phyloP scores from a whole-genome alignment of 177 flowering plant genomes.

The Vitis hybrid region DNA sequence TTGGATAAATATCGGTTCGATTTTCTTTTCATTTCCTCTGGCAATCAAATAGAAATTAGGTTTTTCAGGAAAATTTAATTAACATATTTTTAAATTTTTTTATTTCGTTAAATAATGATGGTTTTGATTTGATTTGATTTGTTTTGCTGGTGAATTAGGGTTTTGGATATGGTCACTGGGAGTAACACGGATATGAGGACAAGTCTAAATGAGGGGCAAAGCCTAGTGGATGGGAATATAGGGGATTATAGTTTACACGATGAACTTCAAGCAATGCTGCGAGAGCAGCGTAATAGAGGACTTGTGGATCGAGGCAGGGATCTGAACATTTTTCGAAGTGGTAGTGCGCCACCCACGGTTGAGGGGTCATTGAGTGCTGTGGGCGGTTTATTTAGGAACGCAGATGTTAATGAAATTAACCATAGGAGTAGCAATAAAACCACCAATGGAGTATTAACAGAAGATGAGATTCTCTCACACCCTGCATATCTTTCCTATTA shows the following conservation, averaged over 20 bases:
- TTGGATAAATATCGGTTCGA: neutral
- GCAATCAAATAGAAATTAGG: neutral
- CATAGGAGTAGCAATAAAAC: slow-evolving; percentile 11
- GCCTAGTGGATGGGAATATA: slow-evolving; percentile 32
- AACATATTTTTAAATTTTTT: neutral
- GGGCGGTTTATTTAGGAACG: slow-evolving; percentile 45
- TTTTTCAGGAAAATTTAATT: too few relatives aligned
- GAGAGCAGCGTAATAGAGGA: slow-evolving; percentile 32
- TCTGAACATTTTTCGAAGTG: slow-evolving; percentile 60
- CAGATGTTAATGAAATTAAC: slow-evolving; percentile 21
- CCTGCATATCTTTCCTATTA: slow-evolving; percentile 82
- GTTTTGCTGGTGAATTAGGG: slow-evolving; percentile 20
- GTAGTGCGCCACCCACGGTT: slow-evolving; percentile 95
- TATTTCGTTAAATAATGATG: neutral
- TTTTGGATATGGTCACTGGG: slow-evolving; percentile 43
- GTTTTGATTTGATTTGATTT: neutral
- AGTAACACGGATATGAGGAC: slow-evolving; percentile 38
- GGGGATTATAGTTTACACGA: slow-evolving; percentile 42
- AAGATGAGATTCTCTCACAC: slow-evolving; percentile 72
- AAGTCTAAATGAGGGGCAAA: slow-evolving; percentile 17
- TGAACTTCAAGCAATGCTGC: slow-evolving; percentile 57
- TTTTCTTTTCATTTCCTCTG: neutral
- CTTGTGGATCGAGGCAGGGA: slow-evolving; percentile 47
- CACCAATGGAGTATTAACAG: slow-evolving; percentile 38
- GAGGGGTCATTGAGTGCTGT: slow-evolving; percentile 77